These are phyloP conservation scores for Candida silvatica DNA, from an alignment of 805 yeast species.

Conservation along the genomic window DNA sequence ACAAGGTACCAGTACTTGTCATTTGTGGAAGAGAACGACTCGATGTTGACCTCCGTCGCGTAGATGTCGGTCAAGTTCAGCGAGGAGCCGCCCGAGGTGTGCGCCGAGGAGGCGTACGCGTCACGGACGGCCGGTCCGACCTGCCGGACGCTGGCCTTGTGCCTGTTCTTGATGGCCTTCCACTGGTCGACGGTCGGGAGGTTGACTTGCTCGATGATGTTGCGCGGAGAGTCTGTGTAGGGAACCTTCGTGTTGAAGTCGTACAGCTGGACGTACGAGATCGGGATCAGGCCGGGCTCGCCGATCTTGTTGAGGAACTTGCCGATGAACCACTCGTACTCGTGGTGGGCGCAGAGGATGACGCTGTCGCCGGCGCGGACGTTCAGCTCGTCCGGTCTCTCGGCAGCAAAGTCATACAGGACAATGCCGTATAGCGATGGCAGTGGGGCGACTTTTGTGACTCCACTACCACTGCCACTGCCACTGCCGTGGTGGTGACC, in stretches of 20 bases:
- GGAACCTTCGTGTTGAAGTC: constrained; percentile 63
- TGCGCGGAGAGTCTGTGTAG: constrained; percentile 41
- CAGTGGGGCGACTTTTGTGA: constrained; percentile 7
- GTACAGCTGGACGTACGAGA: constrained; percentile 76
- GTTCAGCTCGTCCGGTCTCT: constrained; percentile 74
- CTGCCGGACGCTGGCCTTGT: constrained; percentile 71
- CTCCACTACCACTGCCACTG: not conserved
- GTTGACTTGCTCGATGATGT: constrained; percentile 47
- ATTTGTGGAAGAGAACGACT: constrained; percentile 68
- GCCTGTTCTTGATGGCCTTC: constrained; percentile 85
- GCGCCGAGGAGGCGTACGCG: constrained; percentile 1
- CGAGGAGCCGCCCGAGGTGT: not conserved
- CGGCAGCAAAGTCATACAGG: constrained; percentile 80
- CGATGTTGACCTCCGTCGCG: constrained; percentile 65
- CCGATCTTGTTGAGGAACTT: constrained; percentile 92
- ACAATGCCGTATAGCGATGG: constrained; percentile 69
- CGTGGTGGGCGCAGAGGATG: constrained; percentile 92
- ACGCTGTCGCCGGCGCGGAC: constrained; percentile 82
- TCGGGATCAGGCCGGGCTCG: constrained; percentile 96
- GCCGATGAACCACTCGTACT: constrained; percentile 96
- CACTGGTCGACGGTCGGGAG: constrained; percentile 94
- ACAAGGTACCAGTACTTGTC: constrained; percentile 88
- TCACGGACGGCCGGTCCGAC: constrained; percentile 19
- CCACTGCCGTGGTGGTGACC: no score
- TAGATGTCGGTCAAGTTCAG: constrained; percentile 12